phyloP scores from a whole-genome alignment of 106 monocot genomes.

The Dendrobium nobile region DNA sequence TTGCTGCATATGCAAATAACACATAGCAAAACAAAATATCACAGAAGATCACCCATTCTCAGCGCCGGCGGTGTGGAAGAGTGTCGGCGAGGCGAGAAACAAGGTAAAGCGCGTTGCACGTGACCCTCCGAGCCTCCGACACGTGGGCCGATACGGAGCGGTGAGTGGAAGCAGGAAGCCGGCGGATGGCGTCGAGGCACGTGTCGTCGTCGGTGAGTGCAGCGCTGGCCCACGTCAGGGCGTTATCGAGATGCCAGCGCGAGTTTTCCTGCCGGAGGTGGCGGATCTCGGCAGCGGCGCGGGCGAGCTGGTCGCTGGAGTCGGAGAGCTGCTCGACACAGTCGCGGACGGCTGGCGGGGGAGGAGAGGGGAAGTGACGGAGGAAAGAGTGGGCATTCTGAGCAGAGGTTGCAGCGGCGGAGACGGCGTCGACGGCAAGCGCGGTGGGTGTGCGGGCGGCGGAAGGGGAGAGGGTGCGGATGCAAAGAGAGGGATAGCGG shows the following conservation, averaged over 20 bases:
- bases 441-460: constrained; percentile 13
- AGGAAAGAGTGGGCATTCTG: constrained; percentile 10
- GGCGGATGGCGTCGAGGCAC: constrained; percentile 19
- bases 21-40: not conserved
- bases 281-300: constrained; percentile 22
- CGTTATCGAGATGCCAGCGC: constrained; percentile 30
- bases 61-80: constrained; percentile 1
- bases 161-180: not conserved
- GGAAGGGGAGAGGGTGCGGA: constrained; percentile 18
- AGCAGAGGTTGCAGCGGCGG: constrained; percentile 16
- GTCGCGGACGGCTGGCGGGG: constrained; percentile 16
- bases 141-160: constrained; percentile 20
- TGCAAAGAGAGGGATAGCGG: constrained; percentile 23
- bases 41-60: not conserved
- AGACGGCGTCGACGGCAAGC: constrained; percentile 18
- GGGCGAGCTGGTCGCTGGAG: constrained; percentile 25
- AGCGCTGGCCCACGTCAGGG: constrained; percentile 44
- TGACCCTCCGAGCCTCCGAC: constrained; percentile 11
- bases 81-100: constrained; percentile 18
- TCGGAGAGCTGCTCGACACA: constrained; percentile 30
- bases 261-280: constrained; percentile 14
- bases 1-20: not conserved
- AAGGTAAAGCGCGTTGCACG: constrained; percentile 38
- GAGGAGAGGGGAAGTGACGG: constrained; percentile 8
- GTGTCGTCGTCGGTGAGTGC: constrained; percentile 40